Base-by-base conservation (phyloP, 768 basidiomycete species). In the Pisolithus orientalis region DNA sequence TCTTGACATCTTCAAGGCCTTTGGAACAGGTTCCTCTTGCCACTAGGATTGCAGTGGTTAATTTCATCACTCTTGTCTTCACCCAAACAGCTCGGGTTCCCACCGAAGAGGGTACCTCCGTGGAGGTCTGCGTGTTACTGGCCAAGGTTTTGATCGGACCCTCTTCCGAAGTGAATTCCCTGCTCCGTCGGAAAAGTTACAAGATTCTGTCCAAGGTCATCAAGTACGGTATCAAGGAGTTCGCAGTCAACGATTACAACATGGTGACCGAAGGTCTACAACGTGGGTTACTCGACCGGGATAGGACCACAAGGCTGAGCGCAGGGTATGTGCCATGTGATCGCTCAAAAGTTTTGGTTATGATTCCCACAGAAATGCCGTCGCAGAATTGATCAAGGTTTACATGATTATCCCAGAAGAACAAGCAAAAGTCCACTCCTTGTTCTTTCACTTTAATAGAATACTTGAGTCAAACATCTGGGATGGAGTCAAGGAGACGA, bases 231-330 rank as follows among this genome's bases (percentile, higher is more conserved):
- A 62, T 62, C 8, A 47, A 31, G 4, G 51, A 53, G 7, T 50
- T 72, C 32, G 62, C 68, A 29, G 57, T 64, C 11, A 62, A 67
- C 1, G 55, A 64, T 21, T 53, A 71, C n/a, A 66, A 70, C 4
- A 55, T 67, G 31, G 56, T 71, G 3, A 53, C 65, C 6, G 65
- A 76, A 25, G 57, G 80, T 6, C 62, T 82, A 7, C 71, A 75
- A 47, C 67, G 66, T 21, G 84, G 82, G 3, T 63, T 87, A 54
- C 70, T 62, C 9, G 78, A 85, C 56, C 65, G 61, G 38, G 77
- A 85, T 55, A 75, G 88, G 51, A 75, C 73, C 39, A 79, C 83
- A 21, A 77, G 88, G 37, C 62, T 90, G 14, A 71, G 74, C 55
- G 84, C 88, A 48, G 89, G 88, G 88, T 90, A 65, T 58, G 80